phyloP scores from a whole-genome alignment of 805 yeast species.

The Kazachstania taianensis region DNA sequence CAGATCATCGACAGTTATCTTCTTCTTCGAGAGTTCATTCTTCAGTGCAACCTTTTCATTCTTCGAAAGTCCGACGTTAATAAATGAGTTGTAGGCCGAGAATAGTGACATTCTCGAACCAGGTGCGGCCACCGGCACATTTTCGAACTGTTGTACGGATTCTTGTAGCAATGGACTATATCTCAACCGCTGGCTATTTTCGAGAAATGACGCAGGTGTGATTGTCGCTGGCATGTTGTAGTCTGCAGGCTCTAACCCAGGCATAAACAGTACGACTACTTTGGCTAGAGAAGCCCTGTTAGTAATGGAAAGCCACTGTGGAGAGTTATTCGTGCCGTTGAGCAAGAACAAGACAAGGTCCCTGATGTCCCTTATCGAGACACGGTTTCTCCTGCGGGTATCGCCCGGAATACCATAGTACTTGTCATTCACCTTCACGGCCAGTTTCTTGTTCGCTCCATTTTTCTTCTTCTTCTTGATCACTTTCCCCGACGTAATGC shows the following conservation, averaged over 20 bases:
- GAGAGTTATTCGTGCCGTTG: slow-evolving; percentile 34
- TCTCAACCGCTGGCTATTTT: slow-evolving; percentile 2
- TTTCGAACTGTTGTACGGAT: slow-evolving; percentile 4
- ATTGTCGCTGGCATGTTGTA: slow-evolving; percentile 27
- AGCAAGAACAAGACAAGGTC: slow-evolving; percentile 37
- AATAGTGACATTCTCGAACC: slow-evolving; percentile 51
- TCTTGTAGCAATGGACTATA: no score
- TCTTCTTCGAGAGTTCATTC: slow-evolving; percentile 22
- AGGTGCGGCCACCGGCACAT: slow-evolving; percentile 49
- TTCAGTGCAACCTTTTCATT: slow-evolving; percentile 39
- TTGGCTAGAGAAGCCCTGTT: slow-evolving; percentile 42
- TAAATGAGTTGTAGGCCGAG: slow-evolving; percentile 46
- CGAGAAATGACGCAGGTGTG: slow-evolving; percentile 9
- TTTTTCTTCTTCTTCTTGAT: slow-evolving; percentile 27
- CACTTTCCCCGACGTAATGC: slow-evolving; percentile 5
- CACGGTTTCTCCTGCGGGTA: slow-evolving; percentile 13
- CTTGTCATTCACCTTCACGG: slow-evolving; percentile 30
- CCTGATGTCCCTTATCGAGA: slow-evolving; percentile 35
- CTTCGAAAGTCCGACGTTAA: slow-evolving; percentile 46
- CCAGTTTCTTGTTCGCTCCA: slow-evolving; percentile 15
- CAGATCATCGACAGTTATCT: slow-evolving; percentile 43
- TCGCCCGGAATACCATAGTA: slow-evolving; percentile 1
- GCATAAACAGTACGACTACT: slow-evolving; percentile 49
- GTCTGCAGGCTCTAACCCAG: slow-evolving; percentile 48
- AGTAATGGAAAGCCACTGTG: slow-evolving; percentile 40